Conservation (phyloP, 148 eudicot species). For the Vaccinium myrtillus region DNA sequence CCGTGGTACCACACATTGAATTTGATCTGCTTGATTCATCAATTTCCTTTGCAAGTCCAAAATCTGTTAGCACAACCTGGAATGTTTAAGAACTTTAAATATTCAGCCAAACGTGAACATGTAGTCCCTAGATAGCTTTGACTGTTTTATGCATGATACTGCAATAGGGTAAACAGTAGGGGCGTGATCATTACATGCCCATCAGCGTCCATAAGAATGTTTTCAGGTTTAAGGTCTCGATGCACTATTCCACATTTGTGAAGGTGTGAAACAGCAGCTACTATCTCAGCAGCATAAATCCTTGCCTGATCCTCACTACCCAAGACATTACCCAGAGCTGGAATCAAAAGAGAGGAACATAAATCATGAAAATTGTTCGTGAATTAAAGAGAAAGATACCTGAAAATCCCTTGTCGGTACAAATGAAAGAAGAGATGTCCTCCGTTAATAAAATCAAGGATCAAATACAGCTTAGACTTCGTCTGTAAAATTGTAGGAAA, state of each 20-base stretch:
- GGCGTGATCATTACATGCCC: conserved; percentile 66
- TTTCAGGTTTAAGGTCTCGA: conserved; percentile 96
- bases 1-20: conserved; percentile 91
- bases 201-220: conserved; percentile 82
- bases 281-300: conserved; percentile 84
- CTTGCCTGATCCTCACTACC: conserved; percentile 91
- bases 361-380: conserved; percentile 13
- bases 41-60: conserved; percentile 92
- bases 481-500: conserved; percentile 49
- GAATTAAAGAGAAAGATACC: conserved; percentile 39
- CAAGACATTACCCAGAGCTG: conserved; percentile 31
- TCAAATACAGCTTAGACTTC: conserved; percentile 80
- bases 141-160: not conserved
- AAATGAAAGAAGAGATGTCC: conserved; percentile 90
- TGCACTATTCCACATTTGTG: conserved; percentile 88
- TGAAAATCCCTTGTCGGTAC: conserved; percentile 81
- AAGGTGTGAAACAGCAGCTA: conserved; percentile 90
- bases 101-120: not conserved
- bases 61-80: conserved; percentile 85
- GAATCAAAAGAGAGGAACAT: conserved; percentile 29
- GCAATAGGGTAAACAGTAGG: conserved; percentile 5
- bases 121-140: not conserved
- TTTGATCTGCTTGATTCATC: conserved; percentile 82
- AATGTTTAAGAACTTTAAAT: conserved; percentile 9
- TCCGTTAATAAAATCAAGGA: conserved; percentile 85